Evolutionary conservation across 2,329 filamentous ascomycete genomes (phyloP), one percentile per base, ranked within the genome.

Genomic region (Zelopaecilomyces penicillatus): DNA sequence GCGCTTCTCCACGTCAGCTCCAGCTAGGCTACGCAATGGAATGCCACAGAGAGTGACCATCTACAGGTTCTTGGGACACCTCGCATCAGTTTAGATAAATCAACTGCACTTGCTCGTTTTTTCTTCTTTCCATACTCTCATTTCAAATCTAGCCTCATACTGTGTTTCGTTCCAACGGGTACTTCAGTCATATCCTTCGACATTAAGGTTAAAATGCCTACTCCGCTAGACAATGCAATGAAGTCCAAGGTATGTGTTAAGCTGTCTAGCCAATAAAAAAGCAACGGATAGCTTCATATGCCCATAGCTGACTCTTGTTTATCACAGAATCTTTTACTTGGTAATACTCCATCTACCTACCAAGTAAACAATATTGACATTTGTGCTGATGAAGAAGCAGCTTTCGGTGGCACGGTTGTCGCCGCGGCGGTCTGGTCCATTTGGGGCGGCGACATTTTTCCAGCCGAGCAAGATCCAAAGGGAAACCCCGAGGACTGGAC

Each of bases 371-470:
- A n/a, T 26, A 5, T 2, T 26, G 19, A 31, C 12, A 5, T 28
- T 10, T n/a, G 19, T 37, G 32, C 37, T 12, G 27, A 4, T 10
- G 6, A 8, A 26, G 8, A 33, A 37, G 30, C 26, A 82, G 87
- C 82, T 12, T 96, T 96, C 60, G 82, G 85, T 4, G 87, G 85
- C 7, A 75, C 94, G 42, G 77, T 96, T 10, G 85, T 86, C 5
- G 87, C 85, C 2, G 88, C 85, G 2, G 85, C 88, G 11, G 80
- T 79, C 36, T 95, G 85, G 83, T 77, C 79, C 12, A 91, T 96
- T 55, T 94, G 85, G 82, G 88, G 88, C 45, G 75, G 79, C 43
- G 87, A 91, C 51, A 76, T 96, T 57, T 95, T 96, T 57, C 90
- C 90, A 1, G 65, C 76, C 4, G 71, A 81, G 52, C 49, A 71